A percentile compares a stretch with the other conserved stretches of the same genome.
Conservation (phyloP, 2,329 filamentous ascomycete species). For the Helotiales sp. region DNA sequence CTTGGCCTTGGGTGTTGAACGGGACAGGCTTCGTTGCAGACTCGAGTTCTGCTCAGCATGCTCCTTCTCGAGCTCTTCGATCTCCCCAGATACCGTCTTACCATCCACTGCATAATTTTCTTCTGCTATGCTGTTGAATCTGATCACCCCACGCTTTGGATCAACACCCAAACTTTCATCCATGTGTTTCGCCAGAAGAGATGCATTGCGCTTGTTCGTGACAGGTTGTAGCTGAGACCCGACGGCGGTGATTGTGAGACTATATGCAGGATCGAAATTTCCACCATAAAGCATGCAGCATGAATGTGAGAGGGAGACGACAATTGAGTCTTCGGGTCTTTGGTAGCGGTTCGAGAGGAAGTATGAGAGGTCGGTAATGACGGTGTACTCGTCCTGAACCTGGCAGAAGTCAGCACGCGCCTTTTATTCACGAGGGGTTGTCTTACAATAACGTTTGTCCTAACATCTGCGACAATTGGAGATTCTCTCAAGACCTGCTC, state of each 20-base stretch:
- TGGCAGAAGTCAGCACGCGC: conserved; percentile 38
- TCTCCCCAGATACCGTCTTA: conserved; percentile 66
- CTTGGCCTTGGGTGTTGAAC: conserved; percentile 26
- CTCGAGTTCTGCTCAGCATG: conserved; percentile 9
- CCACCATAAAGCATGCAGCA: conserved; percentile 74
- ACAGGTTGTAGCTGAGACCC: conserved; percentile 67
- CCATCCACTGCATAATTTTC: conserved; percentile 72
- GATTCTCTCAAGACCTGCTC: conserved; percentile 34
- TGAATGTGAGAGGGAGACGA: conserved; percentile 75
- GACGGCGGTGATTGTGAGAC: conserved; percentile 71
- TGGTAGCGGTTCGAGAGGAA: conserved; percentile 75
- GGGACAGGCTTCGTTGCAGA: conserved; percentile 22
- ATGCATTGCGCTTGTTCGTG: conserved; percentile 79
- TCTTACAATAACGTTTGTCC: conserved; percentile 63
- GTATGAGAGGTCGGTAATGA: conserved; percentile 72
- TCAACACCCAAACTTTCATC: conserved; percentile 68
- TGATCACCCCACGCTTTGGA: conserved; percentile 67
- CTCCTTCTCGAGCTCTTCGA: conserved; percentile 49
- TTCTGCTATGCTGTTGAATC: conserved; percentile 69
- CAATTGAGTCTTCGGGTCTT: conserved; percentile 70
- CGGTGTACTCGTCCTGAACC: conserved; percentile 73
- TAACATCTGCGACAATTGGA: conserved; percentile 62
- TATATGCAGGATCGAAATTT: conserved; percentile 77
- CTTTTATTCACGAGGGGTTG: conserved; percentile 23
- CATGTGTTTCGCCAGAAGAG: conserved; percentile 75